Evolutionary conservation across 257 asterid species (phyloP), one percentile per base, ranked within the genome.

Genomic region (Leptodermis oblonga): DNA sequence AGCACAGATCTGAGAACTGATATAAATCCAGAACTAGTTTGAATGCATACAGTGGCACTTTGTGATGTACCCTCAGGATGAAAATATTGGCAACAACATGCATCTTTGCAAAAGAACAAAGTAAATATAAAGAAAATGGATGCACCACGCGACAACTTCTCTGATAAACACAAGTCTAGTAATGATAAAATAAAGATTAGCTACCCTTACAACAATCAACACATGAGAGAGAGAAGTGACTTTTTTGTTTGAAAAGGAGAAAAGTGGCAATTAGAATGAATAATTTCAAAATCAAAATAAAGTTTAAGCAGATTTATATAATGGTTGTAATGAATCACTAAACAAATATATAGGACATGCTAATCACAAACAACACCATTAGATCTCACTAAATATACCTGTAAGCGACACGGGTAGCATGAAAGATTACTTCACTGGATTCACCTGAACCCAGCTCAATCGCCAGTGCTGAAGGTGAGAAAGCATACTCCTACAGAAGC

Each of bases 381-480:
- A 28, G 46, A 53, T 36, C 45, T n/a, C 13, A 43, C 41, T 25
- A 62, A 37, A 62, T 14, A 20, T 82, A 90, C 98, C 98, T 92
- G 82, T 83, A 90, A 71, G 97, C 97, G 70, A 92, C 94, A 58
- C 98, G 97, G 70, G 90, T 86, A 62, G 98, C 96, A 76, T 90
- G 80, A 74, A 92, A 92, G 67, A 82, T 61, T 13, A 88, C 87
- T 71, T 90, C 96, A 88, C 82, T 87, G 25, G 94, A 88, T 82
- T 92, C 98, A 69, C 97, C 96, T 55, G 98, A 88, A 70, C 89
- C 94, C 77, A 90, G 87, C 79, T 90, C 96, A 53, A 92, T 87
- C 64, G 97, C 90, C 84, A 81, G 82, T 30, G 98, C 89, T 59
- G 96, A 84, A 81, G 98, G 98, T 42, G 92, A 90, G 84, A 92